A percentile compares a stretch with the other conserved stretches of the same genome.
Evolutionary conservation across 345 rosid genomes (phyloP).

Genomic region (Raphanus raphanistrum): DNA sequence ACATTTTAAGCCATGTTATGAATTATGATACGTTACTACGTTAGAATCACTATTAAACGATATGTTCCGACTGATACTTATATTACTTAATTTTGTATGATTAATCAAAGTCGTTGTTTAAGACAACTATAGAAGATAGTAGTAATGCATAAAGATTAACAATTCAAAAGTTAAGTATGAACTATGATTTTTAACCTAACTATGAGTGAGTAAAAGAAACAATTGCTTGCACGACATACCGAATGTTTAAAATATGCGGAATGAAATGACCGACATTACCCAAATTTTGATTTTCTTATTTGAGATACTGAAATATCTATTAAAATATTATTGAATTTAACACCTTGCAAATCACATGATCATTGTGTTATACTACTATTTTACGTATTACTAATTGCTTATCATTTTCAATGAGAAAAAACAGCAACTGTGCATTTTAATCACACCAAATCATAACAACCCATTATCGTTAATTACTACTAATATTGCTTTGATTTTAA

Average conservation of each 20-base stretch:
- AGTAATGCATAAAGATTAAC: neutral
- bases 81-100: too few species aligned
- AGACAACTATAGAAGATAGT: too few species aligned
- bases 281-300: neutral
- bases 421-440: neutral
- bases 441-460: slow-evolving; percentile 32
- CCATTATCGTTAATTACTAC: neutral
- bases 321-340: neutral
- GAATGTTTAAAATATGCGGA: neutral
- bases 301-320: neutral
- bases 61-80: too few species aligned
- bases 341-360: neutral
- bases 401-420: neutral
- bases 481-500: slow-evolving; percentile 22
- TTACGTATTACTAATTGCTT: neutral
- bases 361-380: neutral
- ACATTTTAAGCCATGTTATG: neutral
- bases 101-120: too few species aligned
- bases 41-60: neutral
- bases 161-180: neutral
- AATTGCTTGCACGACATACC: neutral
- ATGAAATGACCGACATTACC: neutral
- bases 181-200: neutral
- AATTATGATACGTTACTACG: neutral
- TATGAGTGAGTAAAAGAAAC: neutral